Evolutionary conservation across 228 moss, liverwort and hornwort genomes (phyloP).

Genomic region (Sphagnum magellanicum): DNA sequence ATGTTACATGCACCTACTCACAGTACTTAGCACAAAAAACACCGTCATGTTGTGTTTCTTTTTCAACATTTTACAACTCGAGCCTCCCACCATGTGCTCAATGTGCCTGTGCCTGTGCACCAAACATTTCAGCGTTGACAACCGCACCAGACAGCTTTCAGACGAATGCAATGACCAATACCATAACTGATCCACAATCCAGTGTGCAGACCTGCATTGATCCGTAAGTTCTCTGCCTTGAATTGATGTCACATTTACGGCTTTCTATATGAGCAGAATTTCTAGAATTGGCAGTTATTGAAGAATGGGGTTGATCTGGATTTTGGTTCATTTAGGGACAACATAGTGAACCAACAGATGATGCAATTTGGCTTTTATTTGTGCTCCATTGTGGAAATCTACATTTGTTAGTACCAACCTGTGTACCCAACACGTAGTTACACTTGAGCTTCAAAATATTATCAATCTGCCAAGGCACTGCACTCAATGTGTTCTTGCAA

Average conservation of each 20-base stretch:
- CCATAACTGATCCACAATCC: not conserved
- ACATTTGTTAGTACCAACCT: not conserved
- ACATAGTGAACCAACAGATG: not conserved
- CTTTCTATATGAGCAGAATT: not conserved
- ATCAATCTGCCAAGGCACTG: too few relatives aligned
- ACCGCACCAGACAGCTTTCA: not conserved
- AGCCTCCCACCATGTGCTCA: conserved; percentile 58
- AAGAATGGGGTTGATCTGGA: too few relatives aligned
- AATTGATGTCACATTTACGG: not conserved
- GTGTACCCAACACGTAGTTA: too few relatives aligned
- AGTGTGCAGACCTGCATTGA: conserved; percentile 26
- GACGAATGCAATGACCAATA: too few relatives aligned
- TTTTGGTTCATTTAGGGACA: too few relatives aligned
- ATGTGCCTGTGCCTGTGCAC: conserved; percentile 63
- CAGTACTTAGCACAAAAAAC: conserved; percentile 39
- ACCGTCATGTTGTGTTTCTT: conserved; percentile 72
- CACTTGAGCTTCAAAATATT: too few relatives aligned
- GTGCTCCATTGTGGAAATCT: not conserved
- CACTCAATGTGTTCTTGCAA: too few relatives aligned
- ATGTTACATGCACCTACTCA: conserved; percentile 62
- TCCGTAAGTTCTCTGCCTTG: conserved; percentile 31
- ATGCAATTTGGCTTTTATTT: not conserved
- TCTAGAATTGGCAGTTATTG: not conserved
- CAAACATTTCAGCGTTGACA: conserved; percentile 14
- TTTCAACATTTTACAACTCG: conserved; percentile 77